Percentiles rank a stretch among this genome's conserved stretches.
phyloP scores from a whole-genome alignment of 2,329 filamentous ascomycete species.

The Biscogniauxia mediterranea region DNA sequence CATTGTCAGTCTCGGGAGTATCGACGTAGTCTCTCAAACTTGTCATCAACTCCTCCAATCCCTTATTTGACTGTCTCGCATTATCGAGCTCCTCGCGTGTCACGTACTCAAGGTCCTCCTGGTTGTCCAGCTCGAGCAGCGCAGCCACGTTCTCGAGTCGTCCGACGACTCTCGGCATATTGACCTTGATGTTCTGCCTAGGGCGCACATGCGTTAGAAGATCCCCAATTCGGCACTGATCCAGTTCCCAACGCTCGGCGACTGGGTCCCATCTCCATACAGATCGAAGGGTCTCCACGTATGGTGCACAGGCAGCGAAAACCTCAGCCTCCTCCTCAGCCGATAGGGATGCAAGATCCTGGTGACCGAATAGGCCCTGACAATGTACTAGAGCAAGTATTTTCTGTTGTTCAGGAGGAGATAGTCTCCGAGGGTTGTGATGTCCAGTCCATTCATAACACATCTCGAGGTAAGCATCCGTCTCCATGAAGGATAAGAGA shows the following conservation, averaged over 20 bases:
- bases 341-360: neutral
- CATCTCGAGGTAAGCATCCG: neutral
- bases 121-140: constrained; percentile 6
- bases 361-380: constrained; percentile 2
- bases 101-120: constrained; percentile 3
- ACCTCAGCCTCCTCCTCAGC: neutral
- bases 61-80: constrained; percentile 3
- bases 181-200: constrained; percentile 1
- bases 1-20: neutral
- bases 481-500: neutral
- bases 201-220: neutral
- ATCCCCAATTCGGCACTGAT: constrained; percentile 2
- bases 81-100: constrained; percentile 2
- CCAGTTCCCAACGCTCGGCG: neutral
- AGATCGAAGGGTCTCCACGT: neutral
- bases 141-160: constrained; percentile 10
- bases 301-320: neutral
- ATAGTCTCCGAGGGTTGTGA: neutral
- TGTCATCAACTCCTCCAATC: constrained; percentile 7
- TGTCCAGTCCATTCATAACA: neutral
- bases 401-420: neutral
- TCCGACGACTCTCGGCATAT: constrained; percentile 4
- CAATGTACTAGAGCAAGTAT: neutral
- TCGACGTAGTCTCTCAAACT: constrained; percentile 3
- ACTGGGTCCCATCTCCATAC: neutral